Percentiles rank a stretch among this genome's conserved stretches.
phyloP scores from a whole-genome alignment of 108 stramenopile species.

The Craspedostauros australis region DNA sequence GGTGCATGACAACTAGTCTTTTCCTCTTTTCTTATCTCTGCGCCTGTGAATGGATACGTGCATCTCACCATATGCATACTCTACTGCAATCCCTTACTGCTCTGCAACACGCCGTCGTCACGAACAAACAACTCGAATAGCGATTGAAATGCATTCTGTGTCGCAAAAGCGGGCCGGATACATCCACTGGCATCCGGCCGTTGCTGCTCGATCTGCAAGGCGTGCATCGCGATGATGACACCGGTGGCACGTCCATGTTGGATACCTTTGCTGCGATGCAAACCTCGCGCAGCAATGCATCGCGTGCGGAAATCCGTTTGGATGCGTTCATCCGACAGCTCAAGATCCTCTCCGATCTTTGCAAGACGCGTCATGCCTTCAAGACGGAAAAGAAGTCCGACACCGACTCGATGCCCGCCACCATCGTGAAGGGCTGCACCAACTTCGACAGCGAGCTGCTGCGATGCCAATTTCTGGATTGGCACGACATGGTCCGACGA shows the following conservation, averaged over 20 bases:
- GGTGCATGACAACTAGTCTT: background rate
- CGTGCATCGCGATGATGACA: slow-evolving; percentile 60
- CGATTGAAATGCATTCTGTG: slow-evolving; percentile 63
- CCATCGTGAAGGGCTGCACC: slow-evolving; percentile 31
- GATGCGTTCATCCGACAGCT: slow-evolving; percentile 15
- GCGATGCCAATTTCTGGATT: slow-evolving; percentile 59
- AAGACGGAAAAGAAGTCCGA: background rate
- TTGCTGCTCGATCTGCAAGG: slow-evolving; percentile 76
- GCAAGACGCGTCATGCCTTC: slow-evolving; percentile 9
- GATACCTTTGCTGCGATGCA: background rate
- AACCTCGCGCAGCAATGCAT: background rate
- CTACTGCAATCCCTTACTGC: no score
- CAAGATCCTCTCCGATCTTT: slow-evolving; percentile 3
- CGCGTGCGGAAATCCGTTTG: slow-evolving; percentile 5
- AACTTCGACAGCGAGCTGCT: slow-evolving; percentile 69
- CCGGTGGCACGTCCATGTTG: background rate
- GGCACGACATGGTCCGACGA: slow-evolving; percentile 65
- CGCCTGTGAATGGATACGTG: no score
- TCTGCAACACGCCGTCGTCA: no score
- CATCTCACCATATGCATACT: no score
- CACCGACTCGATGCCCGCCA: slow-evolving; percentile 18
- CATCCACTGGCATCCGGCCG: slow-evolving; percentile 80
- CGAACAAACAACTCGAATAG: slow-evolving; percentile 22
- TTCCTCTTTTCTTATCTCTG: background rate
- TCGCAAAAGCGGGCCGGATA: slow-evolving; percentile 53